phyloP scores from a whole-genome alignment of 345 rosid species.

The Heritiera littoralis region DNA sequence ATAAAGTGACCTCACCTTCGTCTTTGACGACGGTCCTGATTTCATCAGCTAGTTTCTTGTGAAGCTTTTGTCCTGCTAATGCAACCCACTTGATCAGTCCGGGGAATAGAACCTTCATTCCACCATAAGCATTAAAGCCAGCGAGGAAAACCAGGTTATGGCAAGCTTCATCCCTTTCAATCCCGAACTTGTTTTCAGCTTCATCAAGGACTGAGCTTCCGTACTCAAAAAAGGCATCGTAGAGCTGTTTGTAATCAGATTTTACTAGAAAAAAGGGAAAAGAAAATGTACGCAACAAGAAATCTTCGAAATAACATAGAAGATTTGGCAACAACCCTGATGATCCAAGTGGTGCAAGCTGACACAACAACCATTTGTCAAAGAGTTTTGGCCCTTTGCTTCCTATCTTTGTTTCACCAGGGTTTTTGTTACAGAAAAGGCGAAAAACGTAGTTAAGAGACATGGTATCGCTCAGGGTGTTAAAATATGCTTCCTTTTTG shows the following conservation, averaged over 20 bases:
- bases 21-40: conserved; percentile 35
- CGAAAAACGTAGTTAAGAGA: conserved; percentile 30
- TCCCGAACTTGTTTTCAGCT: conserved; percentile 25
- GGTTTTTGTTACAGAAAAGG: conserved; percentile 24
- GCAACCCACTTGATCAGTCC: conserved; percentile 48
- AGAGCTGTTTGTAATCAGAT: conserved; percentile 36
- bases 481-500: conserved; percentile 25
- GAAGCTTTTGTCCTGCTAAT: conserved; percentile 36
- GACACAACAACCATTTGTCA: conserved; percentile 32
- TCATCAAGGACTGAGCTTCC: conserved; percentile 28
- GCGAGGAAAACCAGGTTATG: conserved; percentile 46
- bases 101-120: conserved; percentile 35
- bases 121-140: conserved; percentile 46
- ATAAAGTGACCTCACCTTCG: conserved; percentile 34
- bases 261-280: conserved; percentile 33
- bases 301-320: conserved; percentile 28
- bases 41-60: conserved; percentile 37
- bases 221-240: conserved; percentile 28
- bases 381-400: conserved; percentile 16
- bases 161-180: conserved; percentile 45
- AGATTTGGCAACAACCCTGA: conserved; percentile 26
- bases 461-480: conserved; percentile 15
- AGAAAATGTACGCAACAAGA: conserved; percentile 32
- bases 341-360: conserved; percentile 33
- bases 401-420: conserved; percentile 6